Evolutionary conservation across 108 stramenopile species (phyloP), one percentile per base, ranked within the genome.

Genomic region (Fragilaria crotonensis): DNA sequence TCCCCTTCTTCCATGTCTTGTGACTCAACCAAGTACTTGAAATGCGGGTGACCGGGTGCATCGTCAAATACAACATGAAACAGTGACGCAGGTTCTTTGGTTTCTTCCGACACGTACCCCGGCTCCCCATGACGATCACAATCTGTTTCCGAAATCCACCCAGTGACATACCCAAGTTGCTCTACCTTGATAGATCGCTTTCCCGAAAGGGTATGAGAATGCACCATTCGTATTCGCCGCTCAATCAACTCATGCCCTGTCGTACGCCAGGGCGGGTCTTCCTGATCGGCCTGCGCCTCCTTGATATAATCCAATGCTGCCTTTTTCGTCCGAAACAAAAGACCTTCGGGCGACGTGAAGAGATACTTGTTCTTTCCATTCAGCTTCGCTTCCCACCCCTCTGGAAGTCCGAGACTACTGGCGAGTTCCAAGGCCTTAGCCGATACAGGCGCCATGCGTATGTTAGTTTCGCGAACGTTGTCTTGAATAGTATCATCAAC

Each of bases 1-100:
- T 91, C 90, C 57, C 65, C 75, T 59, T 87, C 90, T 46, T 91
- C 90, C 66, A 87, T 62, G 70, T 91, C 90, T 62, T 81, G 80
- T 5, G 65, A 63, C 14, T 58, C 59, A 41, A 81, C 32, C 19
- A 76, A 31, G 48, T 62, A 52, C 23, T 60, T 59, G 14, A 64
- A 51, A 52, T 81, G 75, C 7, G 57, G 67, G 17, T 65, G 58
- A 26, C 28, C n/a, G 28, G 70, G 70, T 27, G 84, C 75, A 23
- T 87, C 84, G 33, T 77, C 76, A 70, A 91, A 91, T 9, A 76
- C 59, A 21, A 79, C 80, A 75, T 91, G 82, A 47, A 85, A 91
- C 5, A 91, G 66, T 30, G 62, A 54, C 11, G 86, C 90, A 18
- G 85, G 85, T 44, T 84, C 41, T 3, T 80, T 79, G 1, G 84